phyloP scores from a whole-genome alignment of 2,329 filamentous ascomycete species.

The Arthrobotrys entomopaga region DNA sequence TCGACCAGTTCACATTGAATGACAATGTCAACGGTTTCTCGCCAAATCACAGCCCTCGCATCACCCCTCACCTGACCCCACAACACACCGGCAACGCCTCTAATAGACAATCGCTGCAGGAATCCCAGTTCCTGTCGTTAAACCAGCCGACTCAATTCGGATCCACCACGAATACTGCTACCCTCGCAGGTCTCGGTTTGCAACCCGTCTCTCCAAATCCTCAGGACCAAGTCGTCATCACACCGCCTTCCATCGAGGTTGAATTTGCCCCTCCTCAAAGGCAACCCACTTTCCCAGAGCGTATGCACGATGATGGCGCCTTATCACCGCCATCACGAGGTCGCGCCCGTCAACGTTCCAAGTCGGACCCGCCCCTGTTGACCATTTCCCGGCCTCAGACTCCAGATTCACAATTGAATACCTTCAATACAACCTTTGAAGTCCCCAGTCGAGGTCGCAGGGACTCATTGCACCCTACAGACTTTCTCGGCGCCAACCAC shows the following conservation, averaged over 20 bases:
- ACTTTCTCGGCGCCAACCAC: slow-evolving; percentile 60
- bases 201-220: slow-evolving; percentile 39
- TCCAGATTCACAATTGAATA: slow-evolving; percentile 39
- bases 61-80: slow-evolving; percentile 57
- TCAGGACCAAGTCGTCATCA: slow-evolving; percentile 53
- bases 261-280: slow-evolving; percentile 59
- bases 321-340: slow-evolving; percentile 56
- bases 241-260: slow-evolving; percentile 58
- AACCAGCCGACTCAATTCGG: slow-evolving; percentile 53
- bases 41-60: slow-evolving; percentile 56
- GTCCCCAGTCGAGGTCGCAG: slow-evolving; percentile 34
- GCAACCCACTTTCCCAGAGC: slow-evolving; percentile 59
- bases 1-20: slow-evolving; percentile 58
- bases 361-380: slow-evolving; percentile 47
- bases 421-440: slow-evolving; percentile 54
- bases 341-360: slow-evolving; percentile 47
- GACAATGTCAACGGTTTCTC: slow-evolving; percentile 54
- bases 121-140: slow-evolving; percentile 54
- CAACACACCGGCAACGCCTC: slow-evolving; percentile 56
- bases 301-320: slow-evolving; percentile 57
- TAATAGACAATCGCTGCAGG: slow-evolving; percentile 57
- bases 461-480: slow-evolving; percentile 62
- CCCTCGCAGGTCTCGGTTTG: slow-evolving; percentile 54
- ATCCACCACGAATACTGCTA: slow-evolving; percentile 38
- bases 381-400: slow-evolving; percentile 45